Conservation (phyloP, 192 early-diverging fungal genomes). For the Diversispora eburnea region DNA sequence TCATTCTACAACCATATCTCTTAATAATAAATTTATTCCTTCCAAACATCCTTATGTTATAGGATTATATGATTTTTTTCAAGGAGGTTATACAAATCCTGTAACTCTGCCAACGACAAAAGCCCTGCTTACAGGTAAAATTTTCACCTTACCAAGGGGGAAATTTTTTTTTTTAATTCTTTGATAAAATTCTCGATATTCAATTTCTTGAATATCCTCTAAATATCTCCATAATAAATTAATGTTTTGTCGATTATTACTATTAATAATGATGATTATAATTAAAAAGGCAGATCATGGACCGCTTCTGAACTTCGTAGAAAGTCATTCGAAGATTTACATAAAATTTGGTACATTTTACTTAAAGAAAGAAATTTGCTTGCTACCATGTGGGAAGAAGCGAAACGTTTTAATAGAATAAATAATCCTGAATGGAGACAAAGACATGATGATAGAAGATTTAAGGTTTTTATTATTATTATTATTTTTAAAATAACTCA, state of each 20-base stretch:
- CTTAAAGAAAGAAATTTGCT: conserved; percentile 83
- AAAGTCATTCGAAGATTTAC: conserved; percentile 96
- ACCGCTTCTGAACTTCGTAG: conserved; percentile 78
- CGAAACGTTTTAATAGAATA: conserved; percentile 14
- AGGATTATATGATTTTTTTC: conserved; percentile 23
- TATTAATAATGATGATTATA: not conserved
- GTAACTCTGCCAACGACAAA: not conserved
- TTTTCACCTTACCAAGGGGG: not conserved
- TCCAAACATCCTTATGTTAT: not conserved
- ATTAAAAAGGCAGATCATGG: conserved; percentile 77
- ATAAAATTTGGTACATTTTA: conserved; percentile 90
- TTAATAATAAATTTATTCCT: not conserved
- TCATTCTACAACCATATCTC: not conserved
- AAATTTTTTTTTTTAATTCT: not conserved
- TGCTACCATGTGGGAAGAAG: conserved; percentile 69
- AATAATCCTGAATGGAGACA: not conserved
- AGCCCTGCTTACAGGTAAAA: conserved; percentile 1
- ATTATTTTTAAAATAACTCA: not conserved
- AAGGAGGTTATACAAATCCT: not conserved
- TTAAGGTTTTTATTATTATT: not conserved
- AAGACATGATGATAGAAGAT: conserved; percentile 2
- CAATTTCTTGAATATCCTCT: not conserved
- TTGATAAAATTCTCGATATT: not conserved
- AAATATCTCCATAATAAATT: not conserved
- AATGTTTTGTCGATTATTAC: not conserved